Evolutionary conservation across 495 filamentous ascomycete genomes (phyloP), one percentile per base, ranked within the genome.

Genomic region (Polyplosphaeria fusca): DNA sequence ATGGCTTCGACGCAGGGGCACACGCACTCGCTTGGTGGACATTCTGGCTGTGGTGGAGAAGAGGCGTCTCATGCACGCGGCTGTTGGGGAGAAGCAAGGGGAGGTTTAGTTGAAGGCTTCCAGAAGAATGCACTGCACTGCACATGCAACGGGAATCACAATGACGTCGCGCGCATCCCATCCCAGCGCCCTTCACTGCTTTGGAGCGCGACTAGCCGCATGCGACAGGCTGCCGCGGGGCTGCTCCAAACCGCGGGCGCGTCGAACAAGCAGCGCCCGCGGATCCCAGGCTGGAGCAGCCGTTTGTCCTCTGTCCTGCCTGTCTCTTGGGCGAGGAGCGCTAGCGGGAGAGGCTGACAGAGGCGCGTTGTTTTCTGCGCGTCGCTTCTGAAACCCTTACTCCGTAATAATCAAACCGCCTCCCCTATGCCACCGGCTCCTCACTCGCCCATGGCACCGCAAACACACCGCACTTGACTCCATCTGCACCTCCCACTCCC

Each of bases 11-110:
- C n/a, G n/a, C n/a, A n/a, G n/a, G n/a, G n/a, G n/a, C 39, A 18
- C 5, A 30, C 53, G 1, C 23, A 65, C 61, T 44, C 61, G 50
- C 44, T 65, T 65, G 23, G 23, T 41, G 16, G 61, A 46, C 61
- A 65, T 65, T 43, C 38, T 58, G 52, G 46, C 42, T 22, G 58
- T 55, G 45, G 11, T 26, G 7, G 58, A 55, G 46, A 61, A 35
- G 30, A 43, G 16, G 16, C 40, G 40, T 43, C 19, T 43, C 40
- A 43, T 43, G 40, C 40, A 43, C 13, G 7, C 19, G 40, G 19
- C 40, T 43, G 30, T 35, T 35, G n/a, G n/a, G n/a, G n/a, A n/a
- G n/a, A n/a, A n/a, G n/a, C 30, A 35, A 35, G 30, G 14, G 14
- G 30, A 7, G 30, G 30, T 14, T 35, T 7, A 35, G 30, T 7